Base-by-base conservation (phyloP, 2,329 filamentous ascomycete genomes). In the Cercospora sp. region DNA sequence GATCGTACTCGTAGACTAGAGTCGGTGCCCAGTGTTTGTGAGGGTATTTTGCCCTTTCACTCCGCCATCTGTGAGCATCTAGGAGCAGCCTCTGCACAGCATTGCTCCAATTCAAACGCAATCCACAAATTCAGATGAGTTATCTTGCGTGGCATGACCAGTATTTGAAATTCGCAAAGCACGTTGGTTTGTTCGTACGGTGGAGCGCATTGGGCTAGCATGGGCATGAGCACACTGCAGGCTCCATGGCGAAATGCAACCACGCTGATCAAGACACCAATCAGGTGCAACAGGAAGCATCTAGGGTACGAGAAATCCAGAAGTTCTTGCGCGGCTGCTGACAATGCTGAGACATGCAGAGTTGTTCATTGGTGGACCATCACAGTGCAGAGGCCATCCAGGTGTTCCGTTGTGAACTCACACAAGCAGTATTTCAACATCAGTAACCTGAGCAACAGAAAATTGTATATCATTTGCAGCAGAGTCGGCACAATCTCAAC, bases 331-430 rank as follows among this genome's bases (percentile, higher is more conserved):
- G 10, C 18, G 4, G 10, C 9, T 51, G 18, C 18, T 16, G 45
- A 33, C 16, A 31, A n/a, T 58, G 53, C 53, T 58, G 53, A 58
- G 53, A 10, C 12, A 58, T 30, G 13, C 30, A 30, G n/a, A 18
- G n/a, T 9, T n/a, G 53, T 30, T 33, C 48, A 68, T 68, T 66
- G 63, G 67, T 39, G 59, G 66, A 20, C 67, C 67, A 68, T 68
- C 64, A 65, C 63, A 66, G 67, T 68, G 42, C 61, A 48, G 36
- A 33, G 53, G 3, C 67, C 67, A 68, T 66, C 20, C 63, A 68
- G 67, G 67, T 68, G 67, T 28, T 39, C 20, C n/a, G 28, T 53
- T 42, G 16, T 28, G 30, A 68, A 60, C 58, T 60, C 61, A 45
- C 63, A 60, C 58, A 65, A 33, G 26, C 28, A 51, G 28, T 58